Evolutionary conservation across 768 basidiomycete genomes (phyloP).

Genomic region (Boletus barrowsii): DNA sequence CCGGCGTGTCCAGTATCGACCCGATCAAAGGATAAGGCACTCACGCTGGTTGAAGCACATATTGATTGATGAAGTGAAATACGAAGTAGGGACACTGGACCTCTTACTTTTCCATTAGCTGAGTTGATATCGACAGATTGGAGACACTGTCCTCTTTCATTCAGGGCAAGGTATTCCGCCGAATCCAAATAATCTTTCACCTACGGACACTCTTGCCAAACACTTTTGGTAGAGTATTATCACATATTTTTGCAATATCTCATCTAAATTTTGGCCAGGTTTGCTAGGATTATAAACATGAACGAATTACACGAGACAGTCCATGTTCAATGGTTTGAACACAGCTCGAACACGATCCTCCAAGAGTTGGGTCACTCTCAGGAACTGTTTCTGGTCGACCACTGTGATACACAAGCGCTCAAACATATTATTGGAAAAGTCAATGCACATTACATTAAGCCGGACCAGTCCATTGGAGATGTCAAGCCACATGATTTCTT

Average conservation of each 20-base stretch:
- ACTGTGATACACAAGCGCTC: slow-evolving; percentile 47
- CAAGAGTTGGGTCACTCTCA: slow-evolving; percentile 57
- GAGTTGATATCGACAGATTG: slow-evolving; percentile 41
- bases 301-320: slow-evolving; percentile 39
- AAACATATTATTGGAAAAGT: slow-evolving; percentile 48
- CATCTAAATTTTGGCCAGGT: slow-evolving; percentile 43
- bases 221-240: slow-evolving; percentile 57
- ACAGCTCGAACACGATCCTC: slow-evolving; percentile 60
- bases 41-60: slow-evolving; percentile 40
- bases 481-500: slow-evolving; percentile 45
- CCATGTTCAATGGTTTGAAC: slow-evolving; percentile 76
- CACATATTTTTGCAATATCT: not conserved
- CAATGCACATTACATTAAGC: slow-evolving; percentile 36
- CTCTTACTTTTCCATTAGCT: not conserved
- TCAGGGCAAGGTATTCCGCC: slow-evolving; percentile 38
- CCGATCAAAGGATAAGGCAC: slow-evolving; percentile 34
- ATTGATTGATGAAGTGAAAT: slow-evolving; percentile 42
- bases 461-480: slow-evolving; percentile 24
- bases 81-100: slow-evolving; percentile 35
- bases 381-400: slow-evolving; percentile 60
- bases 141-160: slow-evolving; percentile 59
- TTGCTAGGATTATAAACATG: slow-evolving; percentile 61
- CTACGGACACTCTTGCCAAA: slow-evolving; percentile 43
- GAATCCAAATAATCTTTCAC: slow-evolving; percentile 33
- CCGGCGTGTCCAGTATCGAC: slow-evolving; percentile 17